phyloP scores from a whole-genome alignment of 164 flowering plant species.

The Tetracentron sinense region DNA sequence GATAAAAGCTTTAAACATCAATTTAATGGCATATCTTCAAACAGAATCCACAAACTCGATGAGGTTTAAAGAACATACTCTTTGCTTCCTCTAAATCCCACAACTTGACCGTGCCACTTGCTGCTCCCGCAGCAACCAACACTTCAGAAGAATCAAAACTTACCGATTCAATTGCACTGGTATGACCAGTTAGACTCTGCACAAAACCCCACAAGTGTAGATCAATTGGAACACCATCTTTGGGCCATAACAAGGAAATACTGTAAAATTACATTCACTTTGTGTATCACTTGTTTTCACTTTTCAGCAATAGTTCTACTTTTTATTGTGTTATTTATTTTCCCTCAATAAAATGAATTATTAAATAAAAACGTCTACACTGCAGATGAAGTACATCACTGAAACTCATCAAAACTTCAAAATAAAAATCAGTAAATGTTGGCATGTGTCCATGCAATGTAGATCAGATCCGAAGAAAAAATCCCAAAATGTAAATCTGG shows the following conservation, averaged over 20 bases:
- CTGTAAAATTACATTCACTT: background rate
- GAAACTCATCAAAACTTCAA: background rate
- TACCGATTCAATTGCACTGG: constrained; percentile 94
- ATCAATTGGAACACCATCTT: background rate
- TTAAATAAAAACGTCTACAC: too few species aligned
- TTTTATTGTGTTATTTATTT: too few species aligned
- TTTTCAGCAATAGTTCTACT: background rate
- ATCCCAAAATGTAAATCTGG: background rate
- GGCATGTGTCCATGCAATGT: background rate
- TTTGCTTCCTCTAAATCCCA: constrained; percentile 99
- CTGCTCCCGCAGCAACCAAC: constrained; percentile 97
- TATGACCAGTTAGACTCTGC: constrained; percentile 95
- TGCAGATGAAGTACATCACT: background rate
- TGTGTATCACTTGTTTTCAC: constrained; percentile 1
- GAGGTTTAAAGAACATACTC: constrained; percentile 42
- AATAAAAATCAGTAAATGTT: background rate
- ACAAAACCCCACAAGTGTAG: constrained; percentile 3
- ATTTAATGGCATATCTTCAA: background rate
- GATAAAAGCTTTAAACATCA: constrained; percentile 4
- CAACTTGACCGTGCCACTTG: constrained; percentile 93
- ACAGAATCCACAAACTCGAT: background rate
- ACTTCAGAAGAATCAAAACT: constrained; percentile 92
- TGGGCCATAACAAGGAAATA: background rate
- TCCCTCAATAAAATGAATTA: too few species aligned
- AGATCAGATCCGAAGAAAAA: too few species aligned